Conservation (phyloP, 345 rosid genomes). For the Zanthoxylum bungeanum region DNA sequence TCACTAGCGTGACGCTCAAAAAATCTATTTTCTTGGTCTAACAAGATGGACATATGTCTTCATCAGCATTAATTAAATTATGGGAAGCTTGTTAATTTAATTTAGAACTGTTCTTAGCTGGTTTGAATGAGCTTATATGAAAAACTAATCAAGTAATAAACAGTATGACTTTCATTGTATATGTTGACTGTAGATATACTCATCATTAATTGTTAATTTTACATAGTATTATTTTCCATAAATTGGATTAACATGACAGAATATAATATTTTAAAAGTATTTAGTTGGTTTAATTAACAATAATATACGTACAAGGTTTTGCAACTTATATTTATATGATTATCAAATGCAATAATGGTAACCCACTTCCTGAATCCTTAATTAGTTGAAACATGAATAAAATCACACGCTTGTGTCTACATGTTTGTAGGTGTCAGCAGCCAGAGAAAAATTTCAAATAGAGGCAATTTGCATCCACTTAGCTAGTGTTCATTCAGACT, state of each 20-base stretch:
- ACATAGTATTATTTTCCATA: neutral
- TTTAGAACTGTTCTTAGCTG: neutral
- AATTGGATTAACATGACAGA: neutral
- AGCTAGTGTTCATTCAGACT: neutral
- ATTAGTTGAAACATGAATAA: neutral
- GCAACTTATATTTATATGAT: constrained; percentile 3
- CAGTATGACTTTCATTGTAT: neutral
- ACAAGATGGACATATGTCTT: neutral
- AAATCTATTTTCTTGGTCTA: neutral
- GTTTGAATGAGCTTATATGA: neutral
- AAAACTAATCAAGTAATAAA: neutral
- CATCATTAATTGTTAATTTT: neutral
- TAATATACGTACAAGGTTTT: neutral
- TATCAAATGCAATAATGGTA: constrained; percentile 1
- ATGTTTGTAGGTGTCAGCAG: constrained; percentile 11
- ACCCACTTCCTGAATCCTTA: constrained; percentile 7
- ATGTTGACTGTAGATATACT: neutral
- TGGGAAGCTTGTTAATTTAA: neutral
- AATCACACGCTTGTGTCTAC: constrained; percentile 5
- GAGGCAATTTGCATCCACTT: constrained; percentile 13
- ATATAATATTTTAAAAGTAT: neutral
- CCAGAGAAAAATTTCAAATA: neutral
- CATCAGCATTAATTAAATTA: neutral
- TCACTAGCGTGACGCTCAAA: neutral
- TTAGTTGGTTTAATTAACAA: neutral